A percentile compares a stretch with the other conserved stretches of the same genome.
These are phyloP conservation scores for Fraxinus americana DNA, from an alignment of 257 asterid genomes.

Conservation along the genomic window DNA sequence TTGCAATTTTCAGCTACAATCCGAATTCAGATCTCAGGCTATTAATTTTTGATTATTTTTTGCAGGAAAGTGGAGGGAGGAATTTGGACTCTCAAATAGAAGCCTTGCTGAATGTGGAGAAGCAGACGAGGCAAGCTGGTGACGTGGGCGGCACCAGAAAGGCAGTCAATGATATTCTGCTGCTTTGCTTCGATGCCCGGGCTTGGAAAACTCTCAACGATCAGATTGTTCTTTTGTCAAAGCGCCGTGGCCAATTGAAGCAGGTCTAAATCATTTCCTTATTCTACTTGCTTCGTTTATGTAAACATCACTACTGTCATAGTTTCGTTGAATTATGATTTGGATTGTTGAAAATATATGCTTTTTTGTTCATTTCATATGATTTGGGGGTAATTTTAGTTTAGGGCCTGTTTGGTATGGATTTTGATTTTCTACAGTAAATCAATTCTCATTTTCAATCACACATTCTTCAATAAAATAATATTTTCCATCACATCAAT, in stretches of 20 bases:
- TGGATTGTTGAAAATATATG: conserved; percentile 19
- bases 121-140: conserved; percentile 89
- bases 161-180: conserved; percentile 83
- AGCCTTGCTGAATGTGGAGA: conserved; percentile 80
- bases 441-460: too few species aligned
- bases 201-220: conserved; percentile 85
- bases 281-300: not conserved
- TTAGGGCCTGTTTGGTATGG: too few species aligned
- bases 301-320: not conserved
- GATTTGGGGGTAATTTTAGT: not conserved
- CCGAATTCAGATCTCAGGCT: conserved; percentile 30
- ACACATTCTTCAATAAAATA: too few species aligned
- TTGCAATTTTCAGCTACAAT: not conserved
- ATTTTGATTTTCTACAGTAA: too few species aligned
- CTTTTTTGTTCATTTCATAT: not conserved
- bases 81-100: conserved; percentile 77
- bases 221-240: conserved; percentile 83
- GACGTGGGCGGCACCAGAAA: conserved; percentile 83
- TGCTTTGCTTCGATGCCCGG: conserved; percentile 89
- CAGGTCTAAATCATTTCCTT: conserved; percentile 50
- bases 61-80: conserved; percentile 69
- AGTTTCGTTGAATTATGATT: conserved; percentile 8
- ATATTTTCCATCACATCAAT: too few species aligned
- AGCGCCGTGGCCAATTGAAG: conserved; percentile 96
- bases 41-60: conserved; percentile 15